A percentile compares a stretch with the other conserved stretches of the same genome.
These are phyloP conservation scores for Avena eriantha DNA, from an alignment of 176 grass and related monocot species.

Conservation along the genomic window DNA sequence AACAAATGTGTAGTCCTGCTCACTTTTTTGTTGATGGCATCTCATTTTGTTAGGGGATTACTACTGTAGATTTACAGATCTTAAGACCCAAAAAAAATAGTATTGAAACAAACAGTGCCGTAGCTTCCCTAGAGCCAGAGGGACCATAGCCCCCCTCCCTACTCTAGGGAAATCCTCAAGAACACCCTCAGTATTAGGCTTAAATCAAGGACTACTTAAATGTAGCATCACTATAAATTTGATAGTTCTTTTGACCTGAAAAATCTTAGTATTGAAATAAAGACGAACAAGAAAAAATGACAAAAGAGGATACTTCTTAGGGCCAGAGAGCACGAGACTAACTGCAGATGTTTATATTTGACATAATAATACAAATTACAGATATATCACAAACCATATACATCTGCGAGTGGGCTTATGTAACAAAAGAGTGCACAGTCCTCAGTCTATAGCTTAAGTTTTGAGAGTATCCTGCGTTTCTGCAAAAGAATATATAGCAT, in stretches of 20 bases:
- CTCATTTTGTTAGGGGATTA: not conserved
- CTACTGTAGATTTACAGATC: not conserved
- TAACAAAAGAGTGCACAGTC: not conserved
- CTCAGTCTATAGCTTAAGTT: constrained; percentile 3
- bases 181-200: not conserved
- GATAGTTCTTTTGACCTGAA: not conserved
- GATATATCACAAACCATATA: constrained; percentile 19
- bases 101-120: not conserved
- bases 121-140: not conserved
- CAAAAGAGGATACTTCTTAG: not conserved
- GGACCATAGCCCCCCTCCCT: not conserved
- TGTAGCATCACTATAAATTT: not conserved
- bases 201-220: not conserved
- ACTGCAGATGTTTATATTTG: constrained; percentile 24
- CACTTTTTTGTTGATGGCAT: not conserved
- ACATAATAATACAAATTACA: constrained; percentile 27
- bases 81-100: not conserved
- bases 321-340: not conserved
- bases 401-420: not conserved
- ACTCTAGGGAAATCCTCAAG: not conserved
- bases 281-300: not conserved
- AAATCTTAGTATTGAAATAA: not conserved
- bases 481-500: constrained; percentile 23
- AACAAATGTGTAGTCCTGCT: constrained; percentile 12
- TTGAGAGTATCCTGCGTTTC: not conserved